These are phyloP conservation scores for Nemania diffusa DNA, from an alignment of 2,329 filamentous ascomycete species.

Conservation along the genomic window DNA sequence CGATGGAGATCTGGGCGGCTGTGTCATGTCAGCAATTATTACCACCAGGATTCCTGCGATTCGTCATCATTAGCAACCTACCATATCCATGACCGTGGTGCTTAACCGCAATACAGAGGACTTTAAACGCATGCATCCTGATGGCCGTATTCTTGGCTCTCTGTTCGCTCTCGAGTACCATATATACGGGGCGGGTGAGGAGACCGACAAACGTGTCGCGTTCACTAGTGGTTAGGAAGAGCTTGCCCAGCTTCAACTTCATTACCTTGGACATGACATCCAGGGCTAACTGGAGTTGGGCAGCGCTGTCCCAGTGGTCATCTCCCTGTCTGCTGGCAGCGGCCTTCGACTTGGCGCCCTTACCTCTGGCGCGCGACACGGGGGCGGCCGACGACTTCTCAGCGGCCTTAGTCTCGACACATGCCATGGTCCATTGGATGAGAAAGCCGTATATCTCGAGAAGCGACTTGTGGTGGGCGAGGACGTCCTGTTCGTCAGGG, in stretches of 20 bases:
- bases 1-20: constrained; percentile 97
- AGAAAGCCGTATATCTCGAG: constrained; percentile 95
- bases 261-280: constrained; percentile 97
- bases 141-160: constrained; percentile 89
- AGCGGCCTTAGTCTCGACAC: constrained; percentile 91
- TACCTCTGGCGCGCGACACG: constrained; percentile 76
- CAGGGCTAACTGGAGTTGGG: constrained; percentile 86
- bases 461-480: constrained; percentile 88
- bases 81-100: constrained; percentile 97
- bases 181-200: constrained; percentile 91
- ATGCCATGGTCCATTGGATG: constrained; percentile 92
- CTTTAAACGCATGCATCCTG: constrained; percentile 97
- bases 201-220: constrained; percentile 93
- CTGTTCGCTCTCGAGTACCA: constrained; percentile 93
- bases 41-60: neutral
- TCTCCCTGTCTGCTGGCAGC: constrained; percentile 72
- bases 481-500: constrained; percentile 84
- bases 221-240: constrained; percentile 96
- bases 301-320: constrained; percentile 85
- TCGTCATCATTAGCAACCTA: constrained; percentile 54
- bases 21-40: constrained; percentile 38
- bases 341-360: constrained; percentile 79
- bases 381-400: constrained; percentile 84
- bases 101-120: constrained; percentile 95
- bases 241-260: constrained; percentile 88